A percentile compares a stretch with the other conserved stretches of the same genome.
phyloP scores from a whole-genome alignment of 2,329 filamentous ascomycete genomes.

The Trichoderma gracile region DNA sequence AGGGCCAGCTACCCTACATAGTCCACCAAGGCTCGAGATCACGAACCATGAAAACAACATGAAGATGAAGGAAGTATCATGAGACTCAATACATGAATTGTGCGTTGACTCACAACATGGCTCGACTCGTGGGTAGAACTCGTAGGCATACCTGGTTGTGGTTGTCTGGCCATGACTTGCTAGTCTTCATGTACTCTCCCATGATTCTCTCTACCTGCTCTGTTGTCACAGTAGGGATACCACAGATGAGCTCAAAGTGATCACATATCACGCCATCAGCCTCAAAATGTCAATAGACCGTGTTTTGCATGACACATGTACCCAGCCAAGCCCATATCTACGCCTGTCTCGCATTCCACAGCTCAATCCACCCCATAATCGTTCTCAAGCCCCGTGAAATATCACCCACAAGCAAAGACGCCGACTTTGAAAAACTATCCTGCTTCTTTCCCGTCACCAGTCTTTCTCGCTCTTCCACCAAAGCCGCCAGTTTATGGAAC shows the following conservation, averaged over 20 bases:
- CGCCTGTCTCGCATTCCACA: slow-evolving; percentile 18
- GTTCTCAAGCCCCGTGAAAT: slow-evolving; percentile 15
- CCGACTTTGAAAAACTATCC: slow-evolving; percentile 18
- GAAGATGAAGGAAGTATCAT: too few species aligned
- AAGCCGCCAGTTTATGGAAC: slow-evolving; percentile 6
- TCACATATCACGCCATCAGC: neutral
- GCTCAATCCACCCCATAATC: slow-evolving; percentile 21
- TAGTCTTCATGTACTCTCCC: too few species aligned
- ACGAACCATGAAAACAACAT: too few species aligned
- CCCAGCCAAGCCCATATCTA: neutral
- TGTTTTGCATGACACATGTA: too few species aligned
- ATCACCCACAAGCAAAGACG: neutral
- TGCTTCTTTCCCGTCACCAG: neutral
- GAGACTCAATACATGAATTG: too few species aligned
- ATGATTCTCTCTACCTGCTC: too few species aligned
- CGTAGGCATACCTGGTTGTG: too few species aligned
- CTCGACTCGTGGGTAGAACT: too few species aligned
- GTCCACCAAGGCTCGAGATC: neutral
- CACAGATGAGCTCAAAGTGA: neutral
- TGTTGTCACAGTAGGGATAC: neutral
- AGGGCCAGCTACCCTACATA: neutral
- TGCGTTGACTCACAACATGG: too few species aligned
- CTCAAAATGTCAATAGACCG: too few species aligned
- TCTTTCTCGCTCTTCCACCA: slow-evolving; percentile 17
- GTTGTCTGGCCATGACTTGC: too few species aligned